A percentile compares a stretch with the other conserved stretches of the same genome.
Evolutionary conservation across 768 basidiomycete genomes (phyloP).

Genomic region (Nidularia sp.): DNA sequence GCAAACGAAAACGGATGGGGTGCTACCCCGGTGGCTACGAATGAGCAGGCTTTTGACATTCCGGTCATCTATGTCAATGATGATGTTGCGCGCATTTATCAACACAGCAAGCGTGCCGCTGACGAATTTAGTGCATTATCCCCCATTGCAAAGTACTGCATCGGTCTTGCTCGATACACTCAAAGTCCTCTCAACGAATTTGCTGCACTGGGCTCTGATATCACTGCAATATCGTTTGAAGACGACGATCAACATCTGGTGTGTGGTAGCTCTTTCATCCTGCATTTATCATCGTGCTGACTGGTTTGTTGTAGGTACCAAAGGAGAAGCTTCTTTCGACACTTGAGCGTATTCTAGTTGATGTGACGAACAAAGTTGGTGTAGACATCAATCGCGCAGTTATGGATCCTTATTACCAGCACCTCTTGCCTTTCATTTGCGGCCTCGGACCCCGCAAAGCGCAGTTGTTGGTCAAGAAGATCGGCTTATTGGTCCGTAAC

Average conservation of each 20-base stretch:
- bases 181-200: conserved; percentile 96
- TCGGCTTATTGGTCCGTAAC: conserved; percentile 62
- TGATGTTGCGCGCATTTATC: conserved; percentile 91
- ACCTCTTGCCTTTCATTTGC: conserved; percentile 84
- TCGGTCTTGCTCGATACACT: conserved; percentile 88
- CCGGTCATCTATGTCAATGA: conserved; percentile 84
- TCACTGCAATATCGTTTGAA: conserved; percentile 79
- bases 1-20: conserved; percentile 21
- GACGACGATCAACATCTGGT: conserved; percentile 87
- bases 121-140: conserved; percentile 82
- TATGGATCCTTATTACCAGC: conserved; percentile 83
- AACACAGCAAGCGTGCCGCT: conserved; percentile 80
- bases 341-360: conserved; percentile 85
- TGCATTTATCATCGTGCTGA: background rate
- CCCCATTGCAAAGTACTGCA: conserved; percentile 82
- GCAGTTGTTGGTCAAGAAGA: conserved; percentile 76
- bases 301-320: conserved; percentile 53
- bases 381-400: conserved; percentile 96
- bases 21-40: conserved; percentile 11
- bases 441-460: conserved; percentile 96
- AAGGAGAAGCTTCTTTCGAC: conserved; percentile 76
- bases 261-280: conserved; percentile 12
- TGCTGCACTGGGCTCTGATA: conserved; percentile 82
- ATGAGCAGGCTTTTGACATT: conserved; percentile 49
- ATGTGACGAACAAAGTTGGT: conserved; percentile 87